Conservation (phyloP, 352 stramenopile species). For the Aphanomyces stellatus region DNA sequence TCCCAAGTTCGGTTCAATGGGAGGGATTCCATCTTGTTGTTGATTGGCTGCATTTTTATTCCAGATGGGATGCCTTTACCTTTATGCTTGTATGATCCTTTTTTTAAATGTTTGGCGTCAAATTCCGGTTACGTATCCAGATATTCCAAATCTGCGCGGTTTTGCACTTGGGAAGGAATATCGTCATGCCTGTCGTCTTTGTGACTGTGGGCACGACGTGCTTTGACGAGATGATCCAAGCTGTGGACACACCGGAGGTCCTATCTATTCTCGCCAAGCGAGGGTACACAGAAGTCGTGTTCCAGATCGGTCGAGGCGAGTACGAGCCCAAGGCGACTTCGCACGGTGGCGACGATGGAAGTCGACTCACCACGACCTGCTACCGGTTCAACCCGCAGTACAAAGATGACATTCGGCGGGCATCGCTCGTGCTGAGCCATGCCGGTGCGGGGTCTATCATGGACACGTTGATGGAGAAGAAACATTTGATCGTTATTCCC, state of each 20-base stretch:
- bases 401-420: constrained; percentile 78
- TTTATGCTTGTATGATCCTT: too few relatives aligned
- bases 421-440: constrained; percentile 93
- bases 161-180: too few relatives aligned
- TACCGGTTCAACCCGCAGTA: constrained; percentile 91
- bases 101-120: too few relatives aligned
- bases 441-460: constrained; percentile 92
- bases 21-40: neutral
- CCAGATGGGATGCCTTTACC: too few relatives aligned
- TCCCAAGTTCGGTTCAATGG: neutral
- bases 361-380: constrained; percentile 24
- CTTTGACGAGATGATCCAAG: constrained; percentile 84
- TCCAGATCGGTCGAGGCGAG: constrained; percentile 80
- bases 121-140: too few relatives aligned
- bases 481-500: constrained; percentile 89
- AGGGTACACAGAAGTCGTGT: constrained; percentile 52
- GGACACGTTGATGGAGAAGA: constrained; percentile 75
- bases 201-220: constrained; percentile 93
- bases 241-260: constrained; percentile 55
- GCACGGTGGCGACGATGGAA: constrained; percentile 9
- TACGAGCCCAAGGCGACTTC: constrained; percentile 35
- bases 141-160: too few relatives aligned
- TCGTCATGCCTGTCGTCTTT: too few relatives aligned
- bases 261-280: constrained; percentile 34
- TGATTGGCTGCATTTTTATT: too few relatives aligned